A percentile compares a stretch with the other conserved stretches of the same genome.
These are phyloP conservation scores for Amanita inopinata DNA, from an alignment of 768 basidiomycete species.

Conservation along the genomic window DNA sequence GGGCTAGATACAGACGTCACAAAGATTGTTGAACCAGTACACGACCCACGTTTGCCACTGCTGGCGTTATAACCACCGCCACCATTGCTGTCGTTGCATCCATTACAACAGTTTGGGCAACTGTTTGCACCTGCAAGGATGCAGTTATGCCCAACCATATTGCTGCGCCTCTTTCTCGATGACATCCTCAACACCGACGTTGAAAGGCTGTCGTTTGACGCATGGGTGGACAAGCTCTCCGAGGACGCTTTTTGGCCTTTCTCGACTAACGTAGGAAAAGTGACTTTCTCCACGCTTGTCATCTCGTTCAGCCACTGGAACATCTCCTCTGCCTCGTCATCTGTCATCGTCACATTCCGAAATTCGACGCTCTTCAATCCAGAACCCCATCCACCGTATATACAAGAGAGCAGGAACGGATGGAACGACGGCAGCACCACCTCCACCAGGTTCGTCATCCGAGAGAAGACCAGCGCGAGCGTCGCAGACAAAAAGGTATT, in stretches of 20 bases:
- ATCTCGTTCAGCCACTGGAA: slow-evolving; percentile 36
- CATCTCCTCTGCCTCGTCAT: slow-evolving; percentile 22
- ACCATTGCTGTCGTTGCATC: not conserved
- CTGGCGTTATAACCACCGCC: not conserved
- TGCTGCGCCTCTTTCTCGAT: no score
- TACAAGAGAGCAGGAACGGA: slow-evolving; percentile 24
- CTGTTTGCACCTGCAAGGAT: no score
- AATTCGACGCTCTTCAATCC: slow-evolving; percentile 28
- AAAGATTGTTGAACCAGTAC: no score
- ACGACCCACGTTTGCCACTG: not conserved
- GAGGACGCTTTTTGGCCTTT: slow-evolving; percentile 9
- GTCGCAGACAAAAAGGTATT: slow-evolving; percentile 27
- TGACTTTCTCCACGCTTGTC: slow-evolving; percentile 28
- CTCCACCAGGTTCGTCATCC: slow-evolving; percentile 33
- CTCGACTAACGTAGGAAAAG: slow-evolving; percentile 30
- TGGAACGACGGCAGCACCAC: slow-evolving; percentile 35
- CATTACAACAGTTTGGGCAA: no score
- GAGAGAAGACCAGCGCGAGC: slow-evolving; percentile 33
- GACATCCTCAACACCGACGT: no score
- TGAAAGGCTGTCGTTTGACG: slow-evolving; percentile 1
- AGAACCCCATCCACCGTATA: not conserved
- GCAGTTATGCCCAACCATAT: no score
- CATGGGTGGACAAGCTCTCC: no score
- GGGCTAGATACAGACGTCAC: not conserved
- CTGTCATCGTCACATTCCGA: slow-evolving; percentile 21